These are phyloP conservation scores for Claviceps quebecensis DNA, from an alignment of 2,329 filamentous ascomycete species.

Conservation along the genomic window DNA sequence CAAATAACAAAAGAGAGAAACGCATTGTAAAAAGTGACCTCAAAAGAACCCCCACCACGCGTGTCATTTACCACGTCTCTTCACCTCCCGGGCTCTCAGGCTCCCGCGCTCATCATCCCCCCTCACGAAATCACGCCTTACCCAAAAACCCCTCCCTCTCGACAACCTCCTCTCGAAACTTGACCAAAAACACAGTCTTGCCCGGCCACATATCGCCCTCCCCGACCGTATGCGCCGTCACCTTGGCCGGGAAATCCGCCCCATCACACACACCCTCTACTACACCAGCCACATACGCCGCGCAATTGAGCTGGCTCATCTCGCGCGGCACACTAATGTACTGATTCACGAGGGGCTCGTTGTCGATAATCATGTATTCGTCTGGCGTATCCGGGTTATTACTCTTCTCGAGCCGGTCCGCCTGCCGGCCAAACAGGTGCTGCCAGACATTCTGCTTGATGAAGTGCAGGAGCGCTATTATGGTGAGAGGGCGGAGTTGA, in stretches of 20 bases:
- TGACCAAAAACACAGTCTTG: slow-evolving; percentile 89
- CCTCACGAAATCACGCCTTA: slow-evolving; percentile 21
- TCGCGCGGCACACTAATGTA: slow-evolving; percentile 89
- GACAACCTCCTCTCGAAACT: slow-evolving; percentile 81
- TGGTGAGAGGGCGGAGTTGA: slow-evolving; percentile 66
- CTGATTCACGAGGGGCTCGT: slow-evolving; percentile 88
- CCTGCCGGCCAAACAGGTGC: slow-evolving; percentile 79
- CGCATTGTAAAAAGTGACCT: no score
- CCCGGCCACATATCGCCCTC: slow-evolving; percentile 84
- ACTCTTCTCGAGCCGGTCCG: slow-evolving; percentile 84
- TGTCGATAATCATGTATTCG: slow-evolving; percentile 99
- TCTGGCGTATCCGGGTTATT: slow-evolving; percentile 69
- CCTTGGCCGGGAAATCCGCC: slow-evolving; percentile 74
- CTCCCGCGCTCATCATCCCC: background rate
- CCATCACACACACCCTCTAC: slow-evolving; percentile 94
- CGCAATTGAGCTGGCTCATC: slow-evolving; percentile 93
- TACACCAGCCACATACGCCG: slow-evolving; percentile 86
- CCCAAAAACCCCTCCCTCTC: slow-evolving; percentile 78
- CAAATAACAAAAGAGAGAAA: background rate
- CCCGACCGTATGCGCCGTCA: slow-evolving; percentile 71
- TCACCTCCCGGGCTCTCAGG: no score
- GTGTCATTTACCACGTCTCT: no score
- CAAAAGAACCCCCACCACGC: no score
- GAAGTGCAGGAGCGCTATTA: slow-evolving; percentile 85
- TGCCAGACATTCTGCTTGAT: slow-evolving; percentile 88